phyloP scores from a whole-genome alignment of 805 yeast species.

The Wickerhamomyces tratensis region DNA sequence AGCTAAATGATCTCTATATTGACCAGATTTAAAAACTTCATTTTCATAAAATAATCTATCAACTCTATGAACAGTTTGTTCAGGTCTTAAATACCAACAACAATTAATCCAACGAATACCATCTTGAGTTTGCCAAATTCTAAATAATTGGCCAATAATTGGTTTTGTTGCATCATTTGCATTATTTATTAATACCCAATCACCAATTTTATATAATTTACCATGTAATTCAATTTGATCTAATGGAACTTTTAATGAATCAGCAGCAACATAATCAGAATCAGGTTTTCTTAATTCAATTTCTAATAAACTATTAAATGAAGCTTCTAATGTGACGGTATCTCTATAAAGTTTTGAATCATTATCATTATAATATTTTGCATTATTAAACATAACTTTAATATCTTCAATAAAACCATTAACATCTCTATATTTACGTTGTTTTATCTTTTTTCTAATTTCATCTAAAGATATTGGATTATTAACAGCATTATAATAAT shows the following conservation, averaged over 20 bases:
- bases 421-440: constrained; percentile 70
- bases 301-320: constrained; percentile 46
- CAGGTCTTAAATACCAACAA: constrained; percentile 97
- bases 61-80: constrained; percentile 90
- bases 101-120: constrained; percentile 85
- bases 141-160: constrained; percentile 86
- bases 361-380: constrained; percentile 52
- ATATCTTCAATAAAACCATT: constrained; percentile 73
- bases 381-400: constrained; percentile 63
- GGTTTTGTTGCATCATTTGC: constrained; percentile 87
- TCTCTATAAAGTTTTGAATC: constrained; percentile 50
- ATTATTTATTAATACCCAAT: constrained; percentile 85
- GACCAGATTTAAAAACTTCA: constrained; percentile 95
- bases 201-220: constrained; percentile 75
- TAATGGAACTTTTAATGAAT: constrained; percentile 60
- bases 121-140: constrained; percentile 82
- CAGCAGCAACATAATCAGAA: constrained; percentile 52
- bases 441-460: constrained; percentile 75
- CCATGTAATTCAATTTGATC: constrained; percentile 69
- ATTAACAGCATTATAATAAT: constrained; percentile 37
- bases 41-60: constrained; percentile 87
- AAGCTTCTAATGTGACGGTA: constrained; percentile 52
- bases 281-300: constrained; percentile 78
- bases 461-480: constrained; percentile 64
- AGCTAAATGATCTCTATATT: constrained; percentile 86